Conservation (phyloP, 768 basidiomycete species). For the Collybia mongolica region DNA sequence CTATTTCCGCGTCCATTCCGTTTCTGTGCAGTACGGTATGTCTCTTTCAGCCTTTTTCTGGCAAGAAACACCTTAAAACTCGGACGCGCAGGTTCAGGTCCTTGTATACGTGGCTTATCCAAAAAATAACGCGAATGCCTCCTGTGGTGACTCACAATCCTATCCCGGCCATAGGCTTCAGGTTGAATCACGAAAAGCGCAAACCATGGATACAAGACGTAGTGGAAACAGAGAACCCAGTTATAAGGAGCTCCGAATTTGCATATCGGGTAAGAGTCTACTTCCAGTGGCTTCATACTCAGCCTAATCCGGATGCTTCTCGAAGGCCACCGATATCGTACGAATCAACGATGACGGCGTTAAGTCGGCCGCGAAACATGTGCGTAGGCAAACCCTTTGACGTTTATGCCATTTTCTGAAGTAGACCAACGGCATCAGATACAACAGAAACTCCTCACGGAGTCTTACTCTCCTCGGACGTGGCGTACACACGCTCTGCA, state of each 20-base stretch:
- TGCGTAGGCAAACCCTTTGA: slow-evolving; percentile 26
- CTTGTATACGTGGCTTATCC: too few species aligned
- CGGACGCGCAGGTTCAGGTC: background rate
- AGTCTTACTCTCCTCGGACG: slow-evolving; percentile 75
- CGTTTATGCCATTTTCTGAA: slow-evolving; percentile 4
- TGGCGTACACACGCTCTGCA: slow-evolving; percentile 82
- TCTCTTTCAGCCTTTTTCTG: slow-evolving; percentile 10
- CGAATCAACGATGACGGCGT: slow-evolving; percentile 61
- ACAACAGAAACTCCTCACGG: slow-evolving; percentile 49
- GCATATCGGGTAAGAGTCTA: slow-evolving; percentile 49
- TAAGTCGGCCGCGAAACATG: slow-evolving; percentile 63
- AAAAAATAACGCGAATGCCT: too few species aligned
- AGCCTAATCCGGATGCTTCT: slow-evolving; percentile 1
- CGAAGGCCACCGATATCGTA: slow-evolving; percentile 60
- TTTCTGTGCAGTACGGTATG: slow-evolving; percentile 2
- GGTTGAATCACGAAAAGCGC: slow-evolving; percentile 23
- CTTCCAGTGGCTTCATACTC: background rate
- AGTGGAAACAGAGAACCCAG: slow-evolving; percentile 46
- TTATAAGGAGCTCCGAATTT: slow-evolving; percentile 54
- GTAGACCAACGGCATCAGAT: slow-evolving; percentile 45
- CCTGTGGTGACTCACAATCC: too few species aligned
- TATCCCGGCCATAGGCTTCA: background rate
- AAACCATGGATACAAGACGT: slow-evolving; percentile 18
- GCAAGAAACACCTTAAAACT: background rate
- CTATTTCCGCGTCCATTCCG: too few species aligned